These are phyloP conservation scores for Irpex lacteus DNA, from an alignment of 1,284 basidiomycete genomes.

Conservation along the genomic window DNA sequence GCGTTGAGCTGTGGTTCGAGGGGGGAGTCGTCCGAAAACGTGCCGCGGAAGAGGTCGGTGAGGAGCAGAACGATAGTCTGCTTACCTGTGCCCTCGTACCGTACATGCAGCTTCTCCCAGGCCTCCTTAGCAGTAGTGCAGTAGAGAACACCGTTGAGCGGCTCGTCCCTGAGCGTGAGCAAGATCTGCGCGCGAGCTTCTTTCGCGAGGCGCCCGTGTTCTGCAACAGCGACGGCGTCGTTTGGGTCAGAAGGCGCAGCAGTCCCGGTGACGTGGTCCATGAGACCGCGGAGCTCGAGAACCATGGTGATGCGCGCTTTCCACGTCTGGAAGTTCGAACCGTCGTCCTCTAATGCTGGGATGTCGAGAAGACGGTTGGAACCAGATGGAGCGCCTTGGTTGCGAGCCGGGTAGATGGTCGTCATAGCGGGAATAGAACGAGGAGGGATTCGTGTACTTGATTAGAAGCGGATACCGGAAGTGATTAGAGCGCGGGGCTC, in stretches of 20 bases:
- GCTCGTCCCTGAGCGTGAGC: constrained; percentile 20
- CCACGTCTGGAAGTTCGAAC: constrained; percentile 22
- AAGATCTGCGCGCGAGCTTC: constrained; percentile 20
- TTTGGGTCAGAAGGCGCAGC: neutral
- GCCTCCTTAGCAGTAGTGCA: constrained; percentile 6
- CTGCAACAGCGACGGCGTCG: neutral
- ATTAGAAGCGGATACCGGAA: neutral
- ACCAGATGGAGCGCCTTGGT: neutral
- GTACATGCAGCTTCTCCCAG: constrained; percentile 15
- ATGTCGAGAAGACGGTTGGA: constrained; percentile 18
- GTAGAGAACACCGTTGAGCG: constrained; percentile 17
- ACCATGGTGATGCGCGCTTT: constrained; percentile 16
- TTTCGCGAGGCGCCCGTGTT: constrained; percentile 6
- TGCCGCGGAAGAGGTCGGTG: constrained; percentile 19
- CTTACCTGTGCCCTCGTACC: constrained; percentile 20
- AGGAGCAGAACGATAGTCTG: constrained; percentile 21
- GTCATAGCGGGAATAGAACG: neutral
- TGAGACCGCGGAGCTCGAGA: constrained; percentile 14
- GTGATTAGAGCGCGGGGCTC: constrained; percentile 15
- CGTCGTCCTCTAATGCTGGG: constrained; percentile 15
- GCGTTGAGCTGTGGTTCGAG: constrained; percentile 21
- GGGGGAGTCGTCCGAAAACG: constrained; percentile 15
- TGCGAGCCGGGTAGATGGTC: neutral
- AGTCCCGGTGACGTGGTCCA: constrained; percentile 8
- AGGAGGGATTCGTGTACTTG: neutral